A percentile compares a stretch with the other conserved stretches of the same genome.
Evolutionary conservation across 1,284 basidiomycete species (phyloP).

Genomic region (Apiotrichum mycotoxinovorans): DNA sequence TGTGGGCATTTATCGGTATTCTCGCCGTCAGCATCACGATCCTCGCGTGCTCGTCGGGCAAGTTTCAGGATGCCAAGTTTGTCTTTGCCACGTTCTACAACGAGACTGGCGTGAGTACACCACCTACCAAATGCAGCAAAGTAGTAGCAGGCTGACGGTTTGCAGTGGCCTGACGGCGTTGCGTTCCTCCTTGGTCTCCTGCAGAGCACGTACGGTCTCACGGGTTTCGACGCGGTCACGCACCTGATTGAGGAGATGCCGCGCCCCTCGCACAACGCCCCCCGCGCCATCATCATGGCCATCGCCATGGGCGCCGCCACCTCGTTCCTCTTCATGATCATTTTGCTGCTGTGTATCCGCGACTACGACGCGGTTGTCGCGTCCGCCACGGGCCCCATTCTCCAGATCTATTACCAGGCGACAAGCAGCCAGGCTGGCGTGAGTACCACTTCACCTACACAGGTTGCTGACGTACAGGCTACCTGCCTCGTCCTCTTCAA

Average conservation of each 20-base stretch:
- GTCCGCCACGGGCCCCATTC: slow-evolving; percentile 60
- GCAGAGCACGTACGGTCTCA: slow-evolving; percentile 48
- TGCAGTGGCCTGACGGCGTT: slow-evolving; percentile 48
- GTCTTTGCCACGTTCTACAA: slow-evolving; percentile 50
- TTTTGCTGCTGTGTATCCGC: slow-evolving; percentile 62
- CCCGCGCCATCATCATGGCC: slow-evolving; percentile 50
- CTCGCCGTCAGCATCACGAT: slow-evolving; percentile 47
- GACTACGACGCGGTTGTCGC: slow-evolving; percentile 58
- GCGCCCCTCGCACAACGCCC: slow-evolving; percentile 14
- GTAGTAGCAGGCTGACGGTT: background rate
- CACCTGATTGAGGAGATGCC: slow-evolving; percentile 34
- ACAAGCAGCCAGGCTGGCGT: slow-evolving; percentile 57
- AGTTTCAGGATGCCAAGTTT: slow-evolving; percentile 44
- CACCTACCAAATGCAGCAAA: background rate
- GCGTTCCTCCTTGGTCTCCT: slow-evolving; percentile 51
- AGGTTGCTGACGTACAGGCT: slow-evolving; percentile 4
- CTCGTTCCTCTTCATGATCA: slow-evolving; percentile 61
- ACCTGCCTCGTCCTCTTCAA: slow-evolving; percentile 51
- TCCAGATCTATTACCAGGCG: slow-evolving; percentile 63
- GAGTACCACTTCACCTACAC: background rate
- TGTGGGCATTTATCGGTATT: slow-evolving; percentile 44
- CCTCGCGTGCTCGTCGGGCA: slow-evolving; percentile 36
- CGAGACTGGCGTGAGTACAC: slow-evolving; percentile 36
- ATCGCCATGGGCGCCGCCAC: slow-evolving; percentile 60
- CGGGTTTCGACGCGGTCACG: slow-evolving; percentile 34